phyloP scores from a whole-genome alignment of 495 filamentous ascomycete genomes.

The Usnea hakonensis region DNA sequence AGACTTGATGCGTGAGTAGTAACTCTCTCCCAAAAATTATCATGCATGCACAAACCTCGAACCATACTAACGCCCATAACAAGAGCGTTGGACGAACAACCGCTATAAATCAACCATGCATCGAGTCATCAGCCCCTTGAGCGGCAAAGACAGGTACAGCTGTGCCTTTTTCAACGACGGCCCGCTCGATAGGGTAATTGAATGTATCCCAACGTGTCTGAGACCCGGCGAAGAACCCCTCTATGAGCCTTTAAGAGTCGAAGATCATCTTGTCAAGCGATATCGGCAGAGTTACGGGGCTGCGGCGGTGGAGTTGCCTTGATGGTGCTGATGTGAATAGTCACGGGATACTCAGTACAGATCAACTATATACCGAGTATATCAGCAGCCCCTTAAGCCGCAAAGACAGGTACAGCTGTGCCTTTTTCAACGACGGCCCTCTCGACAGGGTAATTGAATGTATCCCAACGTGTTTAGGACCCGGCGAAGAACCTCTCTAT shows the following conservation, averaged over 20 bases:
- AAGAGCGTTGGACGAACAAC: constrained; percentile 1
- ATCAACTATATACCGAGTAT: background rate
- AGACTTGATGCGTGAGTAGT: background rate
- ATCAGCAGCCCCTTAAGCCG: background rate
- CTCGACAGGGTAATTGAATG: background rate
- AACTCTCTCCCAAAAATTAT: background rate
- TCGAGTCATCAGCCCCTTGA: background rate
- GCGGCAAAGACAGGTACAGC: background rate
- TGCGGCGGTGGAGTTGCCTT: background rate
- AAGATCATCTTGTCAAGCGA: background rate
- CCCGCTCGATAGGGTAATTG: background rate
- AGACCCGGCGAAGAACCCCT: background rate
- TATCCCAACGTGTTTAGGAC: background rate
- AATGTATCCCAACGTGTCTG: background rate
- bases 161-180: background rate
- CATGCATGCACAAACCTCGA: background rate
- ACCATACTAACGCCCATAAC: background rate
- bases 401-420: background rate
- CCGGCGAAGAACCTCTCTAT: background rate
- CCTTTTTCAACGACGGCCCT: background rate
- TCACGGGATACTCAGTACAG: background rate
- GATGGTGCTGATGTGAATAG: background rate
- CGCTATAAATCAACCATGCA: background rate
- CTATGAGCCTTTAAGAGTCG: background rate
- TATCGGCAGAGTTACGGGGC: background rate